Percentiles rank a stretch among this genome's conserved stretches.
phyloP scores from a whole-genome alignment of 768 basidiomycete species.

The Lactarius hatsudake region DNA sequence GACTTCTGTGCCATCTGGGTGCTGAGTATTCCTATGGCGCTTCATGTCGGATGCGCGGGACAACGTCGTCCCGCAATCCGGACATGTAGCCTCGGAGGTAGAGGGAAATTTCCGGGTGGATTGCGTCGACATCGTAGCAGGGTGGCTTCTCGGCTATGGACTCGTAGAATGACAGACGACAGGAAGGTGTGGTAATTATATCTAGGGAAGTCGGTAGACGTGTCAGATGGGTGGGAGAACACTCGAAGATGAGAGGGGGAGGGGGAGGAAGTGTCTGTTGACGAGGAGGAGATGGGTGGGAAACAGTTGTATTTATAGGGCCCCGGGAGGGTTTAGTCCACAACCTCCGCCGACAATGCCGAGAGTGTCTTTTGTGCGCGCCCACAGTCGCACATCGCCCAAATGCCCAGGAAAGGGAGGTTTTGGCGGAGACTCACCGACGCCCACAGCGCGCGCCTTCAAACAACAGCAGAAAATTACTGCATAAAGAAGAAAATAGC shows the following conservation, averaged over 20 bases:
- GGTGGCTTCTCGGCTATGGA: not conserved
- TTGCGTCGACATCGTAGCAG: not conserved
- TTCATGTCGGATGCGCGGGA: constrained; percentile 14
- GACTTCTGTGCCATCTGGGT: constrained; percentile 7
- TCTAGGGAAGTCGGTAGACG: not conserved
- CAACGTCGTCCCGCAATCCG: constrained; percentile 8
- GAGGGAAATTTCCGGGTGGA: not conserved
- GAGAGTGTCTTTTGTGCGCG: constrained; percentile 1
- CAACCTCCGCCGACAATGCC: not conserved
- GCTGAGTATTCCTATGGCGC: constrained; percentile 16
- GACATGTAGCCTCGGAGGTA: constrained; percentile 1
- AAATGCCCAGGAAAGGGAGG: constrained; percentile 15
- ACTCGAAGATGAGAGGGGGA: not conserved
- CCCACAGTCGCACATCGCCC: constrained; percentile 8
- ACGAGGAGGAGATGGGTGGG: not conserved
- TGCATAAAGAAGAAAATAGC: not conserved
- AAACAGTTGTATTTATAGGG: constrained; percentile 16
- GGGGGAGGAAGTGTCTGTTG: not conserved
- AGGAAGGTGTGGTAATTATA: not conserved
- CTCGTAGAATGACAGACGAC: not conserved
- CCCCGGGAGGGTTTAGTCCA: not conserved
- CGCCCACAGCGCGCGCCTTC: constrained; percentile 15
- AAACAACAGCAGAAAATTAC: not conserved
- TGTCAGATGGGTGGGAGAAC: not conserved
- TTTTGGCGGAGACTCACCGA: constrained; percentile 1